phyloP scores from a whole-genome alignment of 2,329 filamentous ascomycete species.

The Emergomyces africanus region DNA sequence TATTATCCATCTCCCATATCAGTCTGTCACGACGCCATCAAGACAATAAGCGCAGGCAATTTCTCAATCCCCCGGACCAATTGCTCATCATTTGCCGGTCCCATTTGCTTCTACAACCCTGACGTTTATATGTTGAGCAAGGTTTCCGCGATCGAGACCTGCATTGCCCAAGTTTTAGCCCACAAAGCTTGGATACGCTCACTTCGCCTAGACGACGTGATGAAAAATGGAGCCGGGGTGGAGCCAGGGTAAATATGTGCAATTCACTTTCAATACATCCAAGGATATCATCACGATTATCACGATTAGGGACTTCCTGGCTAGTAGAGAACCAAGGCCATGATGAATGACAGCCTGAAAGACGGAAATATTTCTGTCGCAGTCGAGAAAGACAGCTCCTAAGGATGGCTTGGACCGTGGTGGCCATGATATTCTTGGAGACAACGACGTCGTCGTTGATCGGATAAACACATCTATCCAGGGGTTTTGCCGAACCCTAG shows the following conservation, averaged over 20 bases:
- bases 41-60: not conserved
- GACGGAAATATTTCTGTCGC: constrained; percentile 7
- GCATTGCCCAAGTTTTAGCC: not conserved
- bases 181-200: not conserved
- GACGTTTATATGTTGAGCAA: not conserved
- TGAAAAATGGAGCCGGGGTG: too few relatives aligned
- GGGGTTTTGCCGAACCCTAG: constrained; percentile 1
- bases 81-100: not conserved
- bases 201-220: not conserved
- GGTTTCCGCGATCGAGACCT: not conserved
- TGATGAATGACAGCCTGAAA: constrained; percentile 9
- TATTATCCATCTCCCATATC: not conserved
- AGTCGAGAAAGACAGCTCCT: constrained; percentile 22
- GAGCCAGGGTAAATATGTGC: not conserved
- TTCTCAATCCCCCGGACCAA: not conserved
- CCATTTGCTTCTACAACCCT: too few relatives aligned
- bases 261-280: not conserved
- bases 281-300: too few relatives aligned
- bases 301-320: not conserved
- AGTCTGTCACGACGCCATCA: not conserved
- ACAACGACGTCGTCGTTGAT: constrained; percentile 3
- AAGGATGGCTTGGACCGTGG: constrained; percentile 22
- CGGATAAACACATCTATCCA: constrained; percentile 4
- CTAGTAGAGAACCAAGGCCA: constrained; percentile 7
- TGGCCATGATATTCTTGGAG: constrained; percentile 16